Percentiles rank a stretch among this genome's conserved stretches.
Conservation (phyloP, 345 rosid genomes). For the Carallia brachiata region DNA sequence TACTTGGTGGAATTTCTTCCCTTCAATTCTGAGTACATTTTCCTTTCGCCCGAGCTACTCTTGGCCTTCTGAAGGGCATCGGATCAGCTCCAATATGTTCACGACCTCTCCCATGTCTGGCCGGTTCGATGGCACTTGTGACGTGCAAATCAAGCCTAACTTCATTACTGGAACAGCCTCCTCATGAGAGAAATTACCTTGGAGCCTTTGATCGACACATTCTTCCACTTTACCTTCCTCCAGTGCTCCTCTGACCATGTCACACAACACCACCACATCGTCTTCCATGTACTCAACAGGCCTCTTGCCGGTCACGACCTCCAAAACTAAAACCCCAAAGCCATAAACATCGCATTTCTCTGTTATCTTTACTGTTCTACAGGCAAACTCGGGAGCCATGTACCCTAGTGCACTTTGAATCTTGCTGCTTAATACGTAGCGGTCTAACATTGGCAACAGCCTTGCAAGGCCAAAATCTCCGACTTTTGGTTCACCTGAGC, state of each 20-base stretch:
- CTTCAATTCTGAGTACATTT: background rate
- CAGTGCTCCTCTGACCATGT: constrained; percentile 73
- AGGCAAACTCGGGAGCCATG: constrained; percentile 99
- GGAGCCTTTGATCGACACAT: constrained; percentile 62
- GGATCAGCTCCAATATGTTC: constrained; percentile 68
- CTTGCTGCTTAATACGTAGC: constrained; percentile 88
- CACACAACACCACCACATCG: constrained; percentile 86
- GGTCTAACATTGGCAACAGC: constrained; percentile 89
- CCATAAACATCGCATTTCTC: constrained; percentile 97
- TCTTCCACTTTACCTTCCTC: constrained; percentile 79
- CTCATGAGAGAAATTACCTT: constrained; percentile 62
- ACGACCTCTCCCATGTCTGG: constrained; percentile 96
- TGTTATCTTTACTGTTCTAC: constrained; percentile 88
- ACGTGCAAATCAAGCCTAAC: constrained; percentile 86
- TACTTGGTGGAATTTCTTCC: background rate
- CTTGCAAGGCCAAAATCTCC: constrained; percentile 92
- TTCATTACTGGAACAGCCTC: constrained; percentile 88
- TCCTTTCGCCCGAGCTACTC: constrained; percentile 57
- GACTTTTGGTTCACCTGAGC: constrained; percentile 80
- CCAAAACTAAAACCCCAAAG: constrained; percentile 80
- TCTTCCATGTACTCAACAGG: constrained; percentile 98
- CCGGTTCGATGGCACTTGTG: constrained; percentile 92
- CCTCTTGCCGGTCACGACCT: constrained; percentile 80
- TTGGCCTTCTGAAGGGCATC: constrained; percentile 88
- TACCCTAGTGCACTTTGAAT: constrained; percentile 96